phyloP scores from a whole-genome alignment of 2,329 filamentous ascomycete species.

The Pestalotiopsis sp. region DNA sequence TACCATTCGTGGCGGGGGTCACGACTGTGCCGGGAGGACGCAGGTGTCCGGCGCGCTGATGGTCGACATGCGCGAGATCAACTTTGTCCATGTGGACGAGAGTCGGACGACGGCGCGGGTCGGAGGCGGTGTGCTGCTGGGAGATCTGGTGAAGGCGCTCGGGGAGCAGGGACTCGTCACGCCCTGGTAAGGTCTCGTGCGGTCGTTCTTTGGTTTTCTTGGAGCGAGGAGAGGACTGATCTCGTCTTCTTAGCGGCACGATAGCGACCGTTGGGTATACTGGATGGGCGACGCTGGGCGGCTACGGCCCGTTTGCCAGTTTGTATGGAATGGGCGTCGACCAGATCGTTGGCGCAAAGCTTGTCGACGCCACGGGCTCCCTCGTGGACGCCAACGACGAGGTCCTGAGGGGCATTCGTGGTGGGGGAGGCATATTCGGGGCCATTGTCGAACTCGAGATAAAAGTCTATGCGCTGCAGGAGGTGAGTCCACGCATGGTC shows the following conservation, averaged over 20 bases:
- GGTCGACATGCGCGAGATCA: slow-evolving; percentile 40
- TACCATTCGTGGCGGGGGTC: slow-evolving; percentile 34
- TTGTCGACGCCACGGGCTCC: slow-evolving; percentile 38
- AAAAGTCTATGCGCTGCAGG: slow-evolving; percentile 36
- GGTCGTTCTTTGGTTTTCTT: neutral
- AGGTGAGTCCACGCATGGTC: slow-evolving; percentile 21
- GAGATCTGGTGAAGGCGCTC: slow-evolving; percentile 28
- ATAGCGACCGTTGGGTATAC: slow-evolving; percentile 32
- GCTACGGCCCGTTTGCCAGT: slow-evolving; percentile 33
- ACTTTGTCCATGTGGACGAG: slow-evolving; percentile 27
- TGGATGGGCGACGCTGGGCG: slow-evolving; percentile 36
- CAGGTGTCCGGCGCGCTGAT: slow-evolving; percentile 31
- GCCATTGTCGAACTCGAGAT: slow-evolving; percentile 41
- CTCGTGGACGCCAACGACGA: slow-evolving; percentile 37
- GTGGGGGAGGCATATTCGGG: slow-evolving; percentile 40
- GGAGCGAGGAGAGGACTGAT: neutral
- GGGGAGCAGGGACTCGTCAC: slow-evolving; percentile 30
- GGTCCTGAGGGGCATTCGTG: slow-evolving; percentile 39
- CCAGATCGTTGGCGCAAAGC: slow-evolving; percentile 36
- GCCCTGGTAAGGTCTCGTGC: slow-evolving; percentile 19
- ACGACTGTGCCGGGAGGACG: slow-evolving; percentile 35
- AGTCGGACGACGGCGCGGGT: slow-evolving; percentile 31
- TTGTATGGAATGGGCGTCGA: slow-evolving; percentile 37
- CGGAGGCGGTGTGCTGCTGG: slow-evolving; percentile 36
- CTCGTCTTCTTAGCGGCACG: slow-evolving; percentile 13